These are phyloP conservation scores for Cercospora citrullina DNA, from an alignment of 2,329 filamentous ascomycete genomes.

Conservation along the genomic window DNA sequence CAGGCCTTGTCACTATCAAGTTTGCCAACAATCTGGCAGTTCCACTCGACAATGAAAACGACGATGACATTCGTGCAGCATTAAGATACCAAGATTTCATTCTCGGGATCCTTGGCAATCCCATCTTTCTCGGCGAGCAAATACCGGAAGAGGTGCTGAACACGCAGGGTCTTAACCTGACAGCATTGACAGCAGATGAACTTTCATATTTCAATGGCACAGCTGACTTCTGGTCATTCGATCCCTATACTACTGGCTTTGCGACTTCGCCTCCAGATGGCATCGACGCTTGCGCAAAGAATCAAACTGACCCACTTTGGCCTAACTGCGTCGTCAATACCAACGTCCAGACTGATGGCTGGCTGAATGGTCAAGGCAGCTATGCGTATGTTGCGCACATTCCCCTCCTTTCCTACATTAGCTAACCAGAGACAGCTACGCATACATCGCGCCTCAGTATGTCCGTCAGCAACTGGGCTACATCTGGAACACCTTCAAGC, in stretches of 20 bases:
- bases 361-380: slow-evolving; percentile 29
- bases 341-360: slow-evolving; percentile 29
- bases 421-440: slow-evolving; percentile 17
- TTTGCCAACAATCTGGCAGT: slow-evolving; percentile 46
- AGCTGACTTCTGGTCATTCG: slow-evolving; percentile 42
- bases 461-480: slow-evolving; percentile 59
- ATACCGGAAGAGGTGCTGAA: slow-evolving; percentile 54
- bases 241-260: slow-evolving; percentile 42
- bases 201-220: slow-evolving; percentile 39
- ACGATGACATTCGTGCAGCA: slow-evolving; percentile 48
- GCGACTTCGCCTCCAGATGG: slow-evolving; percentile 40
- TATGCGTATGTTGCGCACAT: slow-evolving; percentile 12
- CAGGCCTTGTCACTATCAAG: slow-evolving; percentile 52
- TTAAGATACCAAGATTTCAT: slow-evolving; percentile 49
- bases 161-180: slow-evolving; percentile 48
- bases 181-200: slow-evolving; percentile 51
- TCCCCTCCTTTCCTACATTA: not conserved
- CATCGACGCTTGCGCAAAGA: slow-evolving; percentile 41
- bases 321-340: slow-evolving; percentile 35
- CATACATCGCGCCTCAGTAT: slow-evolving; percentile 59
- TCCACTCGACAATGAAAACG: slow-evolving; percentile 41
- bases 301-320: slow-evolving; percentile 39
- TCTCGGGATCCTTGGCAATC: slow-evolving; percentile 55
- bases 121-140: slow-evolving; percentile 51
- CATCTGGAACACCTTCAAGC: slow-evolving; percentile 59